Evolutionary conservation across 2,329 filamentous ascomycete species (phyloP).

Genomic region (Trichoderma brevicompactum): DNA sequence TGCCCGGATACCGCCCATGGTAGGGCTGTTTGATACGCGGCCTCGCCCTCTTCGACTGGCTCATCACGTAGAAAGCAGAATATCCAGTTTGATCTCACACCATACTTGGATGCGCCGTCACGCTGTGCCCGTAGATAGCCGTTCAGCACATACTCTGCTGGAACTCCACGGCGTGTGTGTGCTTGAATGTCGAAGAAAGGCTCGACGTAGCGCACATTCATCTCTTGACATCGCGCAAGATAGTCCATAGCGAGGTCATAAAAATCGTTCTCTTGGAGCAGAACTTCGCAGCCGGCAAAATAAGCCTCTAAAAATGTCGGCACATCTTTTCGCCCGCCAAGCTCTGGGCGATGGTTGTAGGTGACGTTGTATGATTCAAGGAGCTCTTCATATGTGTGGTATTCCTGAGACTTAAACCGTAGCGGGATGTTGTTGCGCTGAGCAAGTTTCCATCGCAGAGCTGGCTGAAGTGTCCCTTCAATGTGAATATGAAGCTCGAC

Average conservation of each 20-base stretch:
- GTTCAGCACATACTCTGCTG: slow-evolving; percentile 62
- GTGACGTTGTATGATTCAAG: slow-evolving; percentile 61
- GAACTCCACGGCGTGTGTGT: slow-evolving; percentile 68
- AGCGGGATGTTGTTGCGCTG: slow-evolving; percentile 67
- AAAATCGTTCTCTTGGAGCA: slow-evolving; percentile 69
- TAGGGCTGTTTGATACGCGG: slow-evolving; percentile 54
- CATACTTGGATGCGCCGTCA: slow-evolving; percentile 63
- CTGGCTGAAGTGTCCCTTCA: slow-evolving; percentile 73
- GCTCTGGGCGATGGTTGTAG: slow-evolving; percentile 54
- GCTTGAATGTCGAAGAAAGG: slow-evolving; percentile 83
- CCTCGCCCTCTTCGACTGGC: slow-evolving; percentile 70
- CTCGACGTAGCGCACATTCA: slow-evolving; percentile 73
- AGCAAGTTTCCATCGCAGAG: slow-evolving; percentile 71
- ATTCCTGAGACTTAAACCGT: slow-evolving; percentile 52
- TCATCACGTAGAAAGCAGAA: slow-evolving; percentile 74
- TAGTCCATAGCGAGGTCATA: slow-evolving; percentile 74
- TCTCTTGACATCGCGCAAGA: slow-evolving; percentile 64
- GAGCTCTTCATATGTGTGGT: slow-evolving; percentile 62
- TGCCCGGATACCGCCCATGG: slow-evolving; percentile 45
- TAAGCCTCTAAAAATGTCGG: slow-evolving; percentile 70
- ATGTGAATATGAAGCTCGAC: slow-evolving; percentile 83
- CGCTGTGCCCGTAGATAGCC: slow-evolving; percentile 64
- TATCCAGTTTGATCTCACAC: slow-evolving; percentile 67
- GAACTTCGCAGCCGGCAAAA: slow-evolving; percentile 74
- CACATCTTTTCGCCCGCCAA: slow-evolving; percentile 41